Base-by-base conservation (phyloP, 345 rosid species). In the Gossypium sturtianum region DNA sequence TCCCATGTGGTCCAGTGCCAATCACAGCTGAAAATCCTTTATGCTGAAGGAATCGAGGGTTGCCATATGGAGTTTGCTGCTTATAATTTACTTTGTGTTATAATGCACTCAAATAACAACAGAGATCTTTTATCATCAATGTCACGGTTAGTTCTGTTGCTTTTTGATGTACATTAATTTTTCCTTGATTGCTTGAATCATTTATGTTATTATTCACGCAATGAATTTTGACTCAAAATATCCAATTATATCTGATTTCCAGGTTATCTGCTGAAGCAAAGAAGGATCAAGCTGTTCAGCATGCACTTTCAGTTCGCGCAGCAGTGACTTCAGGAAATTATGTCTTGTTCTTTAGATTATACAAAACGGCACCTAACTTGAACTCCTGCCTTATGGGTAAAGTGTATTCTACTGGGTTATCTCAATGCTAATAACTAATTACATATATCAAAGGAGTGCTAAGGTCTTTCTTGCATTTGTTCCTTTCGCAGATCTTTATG, bases 241-340 rank as follows among this genome's bases (percentile, higher is more conserved):
- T 51, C 47, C 19, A 6, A 17, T 10, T 22, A 51, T 67, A 52
- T 47, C 65, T 82, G 34, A 38, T 80, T 65, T 34, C 53, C 83
- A 96, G 99, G 81, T 90, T 96, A 82, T 87, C 97, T 2, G 75
- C 78, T 57, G 90, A 86, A 79, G 89, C 90, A 45, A 93, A 89
- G 84, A 76, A 87, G 77, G 90, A 91, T 69, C 75, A 79, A 83
- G 96, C 91, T 71, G 94, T 96, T 71, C 90, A 84, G 82, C 98
- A 96, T 87, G 99, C 99, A 54, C 97, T 95, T 75, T 89, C 93
- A 62, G 97, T 95, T 82, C 94, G 97, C 76, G 87, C 91, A 75
- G 97, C 99, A 25, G 99, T 95, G 52, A 83, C 97, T 23, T 93
- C 92, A 20, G 98, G 93, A 85, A 95, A 95, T 78, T 95, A 93